Evolutionary conservation across 75 land plant genomes (phyloP).

Genomic region (Sequoia sempervirens): DNA sequence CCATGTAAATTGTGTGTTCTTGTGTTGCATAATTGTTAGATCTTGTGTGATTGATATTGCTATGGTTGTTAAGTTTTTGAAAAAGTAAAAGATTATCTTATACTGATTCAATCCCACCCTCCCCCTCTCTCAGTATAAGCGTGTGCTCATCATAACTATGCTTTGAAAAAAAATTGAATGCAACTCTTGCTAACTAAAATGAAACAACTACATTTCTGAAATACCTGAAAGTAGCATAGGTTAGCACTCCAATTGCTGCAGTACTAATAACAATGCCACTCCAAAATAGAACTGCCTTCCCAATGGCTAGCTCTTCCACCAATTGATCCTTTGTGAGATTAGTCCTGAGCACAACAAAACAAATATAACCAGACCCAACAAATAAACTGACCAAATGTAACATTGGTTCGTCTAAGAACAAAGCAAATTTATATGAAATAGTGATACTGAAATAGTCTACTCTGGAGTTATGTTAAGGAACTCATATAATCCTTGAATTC

Average conservation of each 20-base stretch:
- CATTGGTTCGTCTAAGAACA: background rate
- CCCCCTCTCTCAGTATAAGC: background rate
- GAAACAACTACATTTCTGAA: background rate
- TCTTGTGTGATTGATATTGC: too few species aligned
- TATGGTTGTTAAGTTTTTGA: too few species aligned
- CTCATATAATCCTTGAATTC: background rate
- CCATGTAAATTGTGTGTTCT: too few species aligned
- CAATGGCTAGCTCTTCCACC: constrained; percentile 42
- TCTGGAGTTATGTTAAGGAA: background rate
- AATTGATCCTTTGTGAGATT: constrained; percentile 62
- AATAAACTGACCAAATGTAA: background rate
- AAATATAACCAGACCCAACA: constrained; percentile 2
- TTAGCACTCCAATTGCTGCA: constrained; percentile 55
- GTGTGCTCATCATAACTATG: background rate
- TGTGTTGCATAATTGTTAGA: too few species aligned
- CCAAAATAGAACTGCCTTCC: constrained; percentile 51
- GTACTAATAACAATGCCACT: constrained; percentile 58
- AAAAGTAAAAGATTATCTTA: too few species aligned
- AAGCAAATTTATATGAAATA: background rate
- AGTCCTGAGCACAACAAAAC: constrained; percentile 42
- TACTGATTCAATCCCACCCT: too few species aligned
- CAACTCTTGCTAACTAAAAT: background rate
- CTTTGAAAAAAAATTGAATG: background rate
- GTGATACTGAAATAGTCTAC: background rate
- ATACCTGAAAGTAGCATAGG: constrained; percentile 75